Evolutionary conservation across 2,329 filamentous ascomycete species (phyloP).

Genomic region (Trichoderma koningii): DNA sequence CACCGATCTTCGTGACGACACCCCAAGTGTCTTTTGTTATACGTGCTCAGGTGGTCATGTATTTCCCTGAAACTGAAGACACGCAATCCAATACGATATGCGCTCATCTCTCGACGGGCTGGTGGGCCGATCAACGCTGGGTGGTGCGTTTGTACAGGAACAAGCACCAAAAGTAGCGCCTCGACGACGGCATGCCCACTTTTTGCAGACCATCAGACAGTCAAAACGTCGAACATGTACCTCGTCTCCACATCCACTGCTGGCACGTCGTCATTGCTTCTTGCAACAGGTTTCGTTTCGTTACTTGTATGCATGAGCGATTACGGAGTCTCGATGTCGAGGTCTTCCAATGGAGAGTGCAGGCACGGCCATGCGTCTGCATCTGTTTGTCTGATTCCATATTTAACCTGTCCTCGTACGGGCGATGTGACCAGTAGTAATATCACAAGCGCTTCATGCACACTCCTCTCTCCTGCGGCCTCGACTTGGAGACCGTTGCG

Average conservation of each 20-base stretch:
- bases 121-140: constrained; percentile 23
- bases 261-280: constrained; percentile 17
- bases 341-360: background rate
- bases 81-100: background rate
- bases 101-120: constrained; percentile 9
- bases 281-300: background rate
- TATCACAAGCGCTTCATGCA: constrained; percentile 1
- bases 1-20: too few relatives aligned
- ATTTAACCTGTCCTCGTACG: too few relatives aligned
- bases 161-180: background rate
- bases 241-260: constrained; percentile 13
- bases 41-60: background rate
- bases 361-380: background rate
- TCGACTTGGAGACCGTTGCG: background rate
- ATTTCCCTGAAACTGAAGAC: background rate
- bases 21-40: too few relatives aligned
- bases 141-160: background rate
- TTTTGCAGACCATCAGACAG: background rate
- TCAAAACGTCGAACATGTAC: constrained; percentile 6
- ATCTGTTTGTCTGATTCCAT: background rate
- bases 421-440: too few relatives aligned
- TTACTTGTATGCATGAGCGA: background rate
- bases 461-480: background rate
- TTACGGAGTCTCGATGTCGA: background rate
- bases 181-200: constrained; percentile 6